These are phyloP conservation scores for Fragilaria radians DNA, from an alignment of 108 stramenopile species.

Conservation along the genomic window DNA sequence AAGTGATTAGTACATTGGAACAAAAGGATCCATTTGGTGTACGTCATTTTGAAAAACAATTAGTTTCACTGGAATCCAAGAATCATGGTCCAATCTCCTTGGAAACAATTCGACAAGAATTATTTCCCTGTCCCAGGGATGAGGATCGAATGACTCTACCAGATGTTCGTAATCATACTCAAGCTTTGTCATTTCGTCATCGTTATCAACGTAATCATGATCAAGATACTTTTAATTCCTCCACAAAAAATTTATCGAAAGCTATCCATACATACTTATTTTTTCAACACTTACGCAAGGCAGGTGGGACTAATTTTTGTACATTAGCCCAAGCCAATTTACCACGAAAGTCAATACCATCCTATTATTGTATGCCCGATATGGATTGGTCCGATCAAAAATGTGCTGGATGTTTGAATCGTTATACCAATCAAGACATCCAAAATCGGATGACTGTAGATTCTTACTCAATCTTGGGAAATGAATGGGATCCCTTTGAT, in stretches of 20 bases:
- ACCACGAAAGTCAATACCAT: slow-evolving; percentile 35
- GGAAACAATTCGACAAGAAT: slow-evolving; percentile 29
- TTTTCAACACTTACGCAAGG: slow-evolving; percentile 79
- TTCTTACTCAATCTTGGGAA: slow-evolving; percentile 58
- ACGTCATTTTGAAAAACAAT: slow-evolving; percentile 42
- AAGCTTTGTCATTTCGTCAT: slow-evolving; percentile 48
- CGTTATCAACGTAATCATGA: too few relatives aligned
- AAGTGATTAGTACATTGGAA: slow-evolving; percentile 35
- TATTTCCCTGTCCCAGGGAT: slow-evolving; percentile 67
- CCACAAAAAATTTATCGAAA: too few relatives aligned
- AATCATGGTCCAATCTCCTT: slow-evolving; percentile 20
- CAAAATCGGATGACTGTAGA: slow-evolving; percentile 26
- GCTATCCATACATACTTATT: slow-evolving; percentile 25
- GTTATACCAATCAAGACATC: slow-evolving; percentile 56
- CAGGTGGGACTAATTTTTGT: slow-evolving; percentile 79
- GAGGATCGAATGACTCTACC: slow-evolving; percentile 64
- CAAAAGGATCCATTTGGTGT: slow-evolving; percentile 65
- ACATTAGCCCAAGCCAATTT: slow-evolving; percentile 63
- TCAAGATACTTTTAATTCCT: slow-evolving; percentile 36
- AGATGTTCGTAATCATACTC: slow-evolving; percentile 46
- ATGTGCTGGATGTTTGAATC: slow-evolving; percentile 55
- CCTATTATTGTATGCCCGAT: slow-evolving; percentile 77
- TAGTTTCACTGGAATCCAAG: slow-evolving; percentile 47
- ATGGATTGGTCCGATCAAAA: slow-evolving; percentile 30
- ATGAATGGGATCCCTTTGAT: slow-evolving; percentile 79